Evolutionary conservation across 1,139 yeast species (phyloP).

Genomic region (Yamadazyma triangularis): DNA sequence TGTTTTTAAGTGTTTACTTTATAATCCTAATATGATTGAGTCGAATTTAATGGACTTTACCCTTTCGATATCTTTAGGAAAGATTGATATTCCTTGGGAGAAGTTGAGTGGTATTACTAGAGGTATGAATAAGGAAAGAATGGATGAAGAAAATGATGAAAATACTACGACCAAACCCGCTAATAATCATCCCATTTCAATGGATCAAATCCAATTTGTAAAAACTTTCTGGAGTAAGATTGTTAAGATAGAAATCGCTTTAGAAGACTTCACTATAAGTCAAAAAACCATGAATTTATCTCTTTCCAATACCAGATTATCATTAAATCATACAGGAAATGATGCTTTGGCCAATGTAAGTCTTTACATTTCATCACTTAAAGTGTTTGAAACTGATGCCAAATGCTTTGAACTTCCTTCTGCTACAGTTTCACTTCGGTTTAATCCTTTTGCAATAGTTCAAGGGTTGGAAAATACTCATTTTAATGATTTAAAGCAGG

Average conservation of each 20-base stretch:
- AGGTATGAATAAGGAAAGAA: not conserved
- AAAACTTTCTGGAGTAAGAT: constrained; percentile 8
- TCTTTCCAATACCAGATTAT: constrained; percentile 11
- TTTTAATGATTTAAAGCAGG: constrained; percentile 2
- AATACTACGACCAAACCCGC: not conserved
- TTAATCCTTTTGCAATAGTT: constrained; percentile 16
- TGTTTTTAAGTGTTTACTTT: constrained; percentile 17
- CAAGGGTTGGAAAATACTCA: constrained; percentile 13
- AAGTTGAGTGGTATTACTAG: constrained; percentile 1
- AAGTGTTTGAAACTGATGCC: constrained; percentile 25
- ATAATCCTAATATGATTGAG: constrained; percentile 7
- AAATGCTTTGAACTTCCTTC: constrained; percentile 37
- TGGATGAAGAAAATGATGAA: not conserved
- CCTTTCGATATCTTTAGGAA: constrained; percentile 19
- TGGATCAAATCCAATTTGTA: not conserved
- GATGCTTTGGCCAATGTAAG: constrained; percentile 7
- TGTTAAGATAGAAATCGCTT: constrained; percentile 12
- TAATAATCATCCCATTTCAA: not conserved
- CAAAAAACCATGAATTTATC: constrained; percentile 13
- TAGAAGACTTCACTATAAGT: constrained; percentile 29
- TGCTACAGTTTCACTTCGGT: constrained; percentile 21
- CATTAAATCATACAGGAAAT: constrained; percentile 7
- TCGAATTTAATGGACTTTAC: constrained; percentile 17
- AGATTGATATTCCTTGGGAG: constrained; percentile 24
- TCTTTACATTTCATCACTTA: constrained; percentile 17